These are phyloP conservation scores for Diplodia seriata DNA, from an alignment of 2,329 filamentous ascomycete species.

Conservation along the genomic window DNA sequence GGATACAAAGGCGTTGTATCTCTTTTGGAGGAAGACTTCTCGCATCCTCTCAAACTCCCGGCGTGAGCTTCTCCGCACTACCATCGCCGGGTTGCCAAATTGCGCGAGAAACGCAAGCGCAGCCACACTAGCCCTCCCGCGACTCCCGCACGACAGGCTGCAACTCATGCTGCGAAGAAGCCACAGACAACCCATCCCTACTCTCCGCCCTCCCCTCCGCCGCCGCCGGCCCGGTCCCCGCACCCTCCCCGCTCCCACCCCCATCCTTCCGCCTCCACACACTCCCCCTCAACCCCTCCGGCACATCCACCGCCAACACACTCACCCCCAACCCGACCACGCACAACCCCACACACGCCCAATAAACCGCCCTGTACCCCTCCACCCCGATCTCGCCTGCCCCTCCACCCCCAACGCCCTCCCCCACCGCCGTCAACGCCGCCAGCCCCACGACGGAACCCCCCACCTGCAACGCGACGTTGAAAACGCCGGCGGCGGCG, in stretches of 20 bases:
- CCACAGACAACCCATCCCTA: not conserved
- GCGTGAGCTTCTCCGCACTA: too few species aligned
- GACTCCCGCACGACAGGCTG: not conserved
- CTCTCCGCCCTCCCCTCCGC: not conserved
- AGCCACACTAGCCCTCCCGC: not conserved
- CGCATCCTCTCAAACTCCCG: too few species aligned
- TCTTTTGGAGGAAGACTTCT: too few species aligned
- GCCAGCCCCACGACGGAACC: conserved; percentile 28
- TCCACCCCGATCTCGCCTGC: not conserved
- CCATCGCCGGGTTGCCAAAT: too few species aligned
- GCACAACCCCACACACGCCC: conserved; percentile 18
- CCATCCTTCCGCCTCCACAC: not conserved
- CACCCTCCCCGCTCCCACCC: too few species aligned
- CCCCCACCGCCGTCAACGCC: conserved; percentile 26
- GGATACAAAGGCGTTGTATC: too few species aligned
- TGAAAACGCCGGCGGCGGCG: conserved; percentile 31
- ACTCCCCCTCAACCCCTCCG: conserved; percentile 9
- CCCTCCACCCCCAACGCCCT: conserved; percentile 1
- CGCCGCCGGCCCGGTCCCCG: not conserved
- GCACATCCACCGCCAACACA: conserved; percentile 25
- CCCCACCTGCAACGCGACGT: conserved; percentile 32
- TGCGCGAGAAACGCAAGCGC: too few species aligned
- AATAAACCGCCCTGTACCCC: conserved; percentile 30
- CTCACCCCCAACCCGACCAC: conserved; percentile 13
- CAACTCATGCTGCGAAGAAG: not conserved